Conservation (phyloP, 2,329 filamentous ascomycete species). For the Aspergillus sp. region DNA sequence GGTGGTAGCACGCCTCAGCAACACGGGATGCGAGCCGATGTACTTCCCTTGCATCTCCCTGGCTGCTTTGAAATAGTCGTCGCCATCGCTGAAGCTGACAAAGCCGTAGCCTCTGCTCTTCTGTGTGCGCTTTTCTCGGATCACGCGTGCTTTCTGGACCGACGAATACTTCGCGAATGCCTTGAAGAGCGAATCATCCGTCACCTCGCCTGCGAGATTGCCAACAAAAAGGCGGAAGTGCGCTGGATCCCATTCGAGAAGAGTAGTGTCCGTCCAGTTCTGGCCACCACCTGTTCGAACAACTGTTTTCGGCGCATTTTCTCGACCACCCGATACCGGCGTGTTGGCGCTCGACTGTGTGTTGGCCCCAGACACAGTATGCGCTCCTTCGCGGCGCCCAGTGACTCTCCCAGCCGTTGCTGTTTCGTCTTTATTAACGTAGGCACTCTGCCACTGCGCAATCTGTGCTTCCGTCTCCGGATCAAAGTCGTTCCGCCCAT, state of each 20-base stretch:
- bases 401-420: slow-evolving; percentile 25
- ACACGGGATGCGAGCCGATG: slow-evolving; percentile 90
- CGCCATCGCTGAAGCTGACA: slow-evolving; percentile 87
- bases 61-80: slow-evolving; percentile 92
- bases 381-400: slow-evolving; percentile 34
- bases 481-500: slow-evolving; percentile 43
- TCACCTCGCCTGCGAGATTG: slow-evolving; percentile 93
- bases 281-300: slow-evolving; percentile 81
- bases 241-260: slow-evolving; percentile 91
- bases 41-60: slow-evolving; percentile 99
- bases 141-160: slow-evolving; percentile 83
- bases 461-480: slow-evolving; percentile 85
- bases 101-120: slow-evolving; percentile 97
- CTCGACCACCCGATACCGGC: slow-evolving; percentile 33
- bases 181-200: slow-evolving; percentile 89
- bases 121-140: slow-evolving; percentile 89
- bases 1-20: slow-evolving; percentile 78
- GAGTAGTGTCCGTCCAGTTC: slow-evolving; percentile 77
- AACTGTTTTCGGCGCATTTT: slow-evolving; percentile 65
- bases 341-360: slow-evolving; percentile 32
- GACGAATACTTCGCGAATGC: slow-evolving; percentile 83
- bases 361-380: slow-evolving; percentile 34
- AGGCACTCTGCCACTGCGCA: slow-evolving; percentile 89
- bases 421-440: slow-evolving; percentile 54
- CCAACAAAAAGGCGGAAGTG: slow-evolving; percentile 94